phyloP scores from a whole-genome alignment of 441 rosid genomes.

The Hura crepitans region DNA sequence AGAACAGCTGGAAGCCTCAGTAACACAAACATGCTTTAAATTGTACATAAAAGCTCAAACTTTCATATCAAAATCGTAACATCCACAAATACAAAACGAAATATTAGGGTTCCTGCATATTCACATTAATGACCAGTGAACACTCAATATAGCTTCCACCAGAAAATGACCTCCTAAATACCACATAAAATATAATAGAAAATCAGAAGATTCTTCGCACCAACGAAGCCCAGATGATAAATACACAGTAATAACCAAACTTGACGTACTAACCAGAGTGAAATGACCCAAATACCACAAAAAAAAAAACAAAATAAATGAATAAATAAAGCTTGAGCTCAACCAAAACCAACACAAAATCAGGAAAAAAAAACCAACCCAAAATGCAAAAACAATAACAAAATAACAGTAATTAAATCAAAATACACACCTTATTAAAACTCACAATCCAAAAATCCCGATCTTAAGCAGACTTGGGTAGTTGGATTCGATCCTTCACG shows the following conservation, averaged over 20 bases:
- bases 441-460: conserved; percentile 22
- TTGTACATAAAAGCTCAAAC: conserved; percentile 20
- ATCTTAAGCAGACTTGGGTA: conserved; percentile 25
- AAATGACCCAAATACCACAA: conserved; percentile 46
- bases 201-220: conserved; percentile 34
- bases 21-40: conserved; percentile 28
- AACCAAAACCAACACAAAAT: conserved; percentile 22
- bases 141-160: conserved; percentile 25
- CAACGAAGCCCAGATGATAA: conserved; percentile 38
- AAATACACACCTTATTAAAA: conserved; percentile 38
- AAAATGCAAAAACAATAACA: neutral
- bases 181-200: conserved; percentile 33
- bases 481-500: conserved; percentile 41
- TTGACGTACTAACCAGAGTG: conserved; percentile 55
- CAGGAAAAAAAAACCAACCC: conserved; percentile 26
- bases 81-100: conserved; percentile 26
- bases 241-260: conserved; percentile 24
- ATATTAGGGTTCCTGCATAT: conserved; percentile 44
- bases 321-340: conserved; percentile 36
- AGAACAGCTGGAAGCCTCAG: conserved; percentile 20
- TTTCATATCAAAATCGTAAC: conserved; percentile 16
- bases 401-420: conserved; percentile 24
- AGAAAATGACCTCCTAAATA: conserved; percentile 28
- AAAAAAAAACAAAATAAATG: no score
- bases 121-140: conserved; percentile 37